Evolutionary conservation across 768 basidiomycete species (phyloP).

Genomic region (Rhodotorula kratochvilovae): DNA sequence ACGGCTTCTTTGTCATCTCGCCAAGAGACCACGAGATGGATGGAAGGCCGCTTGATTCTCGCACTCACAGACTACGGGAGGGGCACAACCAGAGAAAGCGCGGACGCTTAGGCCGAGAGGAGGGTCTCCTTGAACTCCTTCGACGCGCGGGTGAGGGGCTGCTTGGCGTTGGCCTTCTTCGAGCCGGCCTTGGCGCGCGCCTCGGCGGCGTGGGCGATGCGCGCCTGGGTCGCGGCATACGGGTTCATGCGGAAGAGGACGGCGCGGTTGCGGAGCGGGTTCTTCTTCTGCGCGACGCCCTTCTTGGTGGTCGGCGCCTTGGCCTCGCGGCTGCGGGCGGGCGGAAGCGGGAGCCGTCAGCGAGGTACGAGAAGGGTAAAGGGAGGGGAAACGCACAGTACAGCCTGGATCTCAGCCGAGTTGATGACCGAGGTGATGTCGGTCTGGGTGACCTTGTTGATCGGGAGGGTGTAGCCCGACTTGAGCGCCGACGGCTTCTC

Average conservation of each 20-base stretch:
- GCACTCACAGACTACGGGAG: no score
- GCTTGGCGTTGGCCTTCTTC: conserved; percentile 22
- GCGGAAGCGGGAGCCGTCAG: no score
- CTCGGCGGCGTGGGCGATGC: conserved; percentile 45
- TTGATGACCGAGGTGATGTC: conserved; percentile 97
- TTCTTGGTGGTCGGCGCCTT: conserved; percentile 80
- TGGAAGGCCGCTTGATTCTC: no score
- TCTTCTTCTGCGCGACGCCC: conserved; percentile 99
- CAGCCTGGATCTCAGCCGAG: conserved; percentile 95
- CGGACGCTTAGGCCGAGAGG: conserved; percentile 33
- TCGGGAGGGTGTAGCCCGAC: conserved; percentile 86
- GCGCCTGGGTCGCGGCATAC: conserved; percentile 50
- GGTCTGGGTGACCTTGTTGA: conserved; percentile 83
- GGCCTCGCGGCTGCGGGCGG: conserved; percentile 62
- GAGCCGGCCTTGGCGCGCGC: conserved; percentile 42
- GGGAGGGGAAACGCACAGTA: conserved; percentile 54
- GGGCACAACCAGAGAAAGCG: no score
- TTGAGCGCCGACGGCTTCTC: conserved; percentile 80
- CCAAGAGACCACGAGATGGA: no score
- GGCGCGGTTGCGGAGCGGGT: conserved; percentile 48
- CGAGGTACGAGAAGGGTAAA: no score
- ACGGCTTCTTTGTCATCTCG: no score
- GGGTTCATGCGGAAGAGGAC: conserved; percentile 52
- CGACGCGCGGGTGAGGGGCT: conserved; percentile 16
- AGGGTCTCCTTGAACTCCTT: conserved; percentile 28